Conservation (phyloP, 164 flowering plant species). For the Hamamelis virginiana region DNA sequence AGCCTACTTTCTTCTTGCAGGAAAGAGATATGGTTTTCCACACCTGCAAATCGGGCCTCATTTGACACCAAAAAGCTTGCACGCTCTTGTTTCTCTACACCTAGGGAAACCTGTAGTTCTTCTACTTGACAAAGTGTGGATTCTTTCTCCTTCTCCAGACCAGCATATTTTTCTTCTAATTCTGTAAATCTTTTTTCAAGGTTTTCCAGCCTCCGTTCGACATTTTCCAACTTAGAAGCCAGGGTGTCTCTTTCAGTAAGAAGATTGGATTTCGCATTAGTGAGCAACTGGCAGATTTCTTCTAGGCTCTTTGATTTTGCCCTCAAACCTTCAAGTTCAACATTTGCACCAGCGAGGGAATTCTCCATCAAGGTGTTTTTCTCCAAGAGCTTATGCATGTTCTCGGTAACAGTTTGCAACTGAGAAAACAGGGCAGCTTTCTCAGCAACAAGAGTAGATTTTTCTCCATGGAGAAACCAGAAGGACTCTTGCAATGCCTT, state of each 20-base stretch:
- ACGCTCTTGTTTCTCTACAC: constrained; percentile 60
- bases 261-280: constrained; percentile 56
- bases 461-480: constrained; percentile 55
- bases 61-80: constrained; percentile 34
- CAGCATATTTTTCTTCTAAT: constrained; percentile 53
- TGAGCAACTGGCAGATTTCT: constrained; percentile 61
- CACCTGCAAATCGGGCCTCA: constrained; percentile 40
- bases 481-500: constrained; percentile 57
- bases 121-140: constrained; percentile 40
- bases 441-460: constrained; percentile 59
- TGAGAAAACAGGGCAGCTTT: constrained; percentile 64
- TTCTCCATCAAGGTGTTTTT: constrained; percentile 60
- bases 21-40: constrained; percentile 50
- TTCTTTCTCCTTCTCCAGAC: constrained; percentile 63
- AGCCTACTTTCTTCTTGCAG: constrained; percentile 54
- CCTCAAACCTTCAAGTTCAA: constrained; percentile 66
- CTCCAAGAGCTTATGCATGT: constrained; percentile 62
- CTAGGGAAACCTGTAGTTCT: constrained; percentile 46
- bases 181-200: constrained; percentile 52
- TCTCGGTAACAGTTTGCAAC: constrained; percentile 53
- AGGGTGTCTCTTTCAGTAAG: constrained; percentile 49
- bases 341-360: constrained; percentile 56
- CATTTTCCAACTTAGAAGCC: constrained; percentile 46
- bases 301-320: constrained; percentile 62
- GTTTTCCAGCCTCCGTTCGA: constrained; percentile 45